Conservation (phyloP, 2,329 filamentous ascomycete species). For the Botryotinia globosa region DNA sequence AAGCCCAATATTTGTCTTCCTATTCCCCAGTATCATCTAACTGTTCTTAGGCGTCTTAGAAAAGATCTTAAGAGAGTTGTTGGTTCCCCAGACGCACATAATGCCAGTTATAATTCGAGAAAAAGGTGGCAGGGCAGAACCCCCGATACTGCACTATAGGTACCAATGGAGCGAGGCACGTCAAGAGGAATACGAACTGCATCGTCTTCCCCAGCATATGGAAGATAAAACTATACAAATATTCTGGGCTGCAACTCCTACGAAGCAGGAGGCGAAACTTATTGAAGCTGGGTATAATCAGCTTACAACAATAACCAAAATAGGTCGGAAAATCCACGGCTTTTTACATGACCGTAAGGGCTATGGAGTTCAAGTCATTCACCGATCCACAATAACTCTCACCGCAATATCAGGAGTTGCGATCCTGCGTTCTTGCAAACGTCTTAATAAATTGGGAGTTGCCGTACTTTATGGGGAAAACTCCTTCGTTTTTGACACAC, state of each 20-base stretch:
- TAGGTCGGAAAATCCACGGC: background rate
- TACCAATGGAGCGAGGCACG: constrained; percentile 8
- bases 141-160: background rate
- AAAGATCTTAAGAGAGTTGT: background rate
- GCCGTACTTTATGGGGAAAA: background rate
- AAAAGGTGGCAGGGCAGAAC: background rate
- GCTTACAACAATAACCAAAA: background rate
- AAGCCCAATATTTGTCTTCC: background rate
- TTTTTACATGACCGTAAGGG: background rate
- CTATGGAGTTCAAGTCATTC: background rate
- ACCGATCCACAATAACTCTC: background rate
- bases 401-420: background rate
- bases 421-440: background rate
- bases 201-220: background rate
- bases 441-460: background rate
- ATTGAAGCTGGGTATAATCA: background rate
- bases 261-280: background rate
- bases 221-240: background rate
- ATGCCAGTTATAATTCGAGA: background rate
- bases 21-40: background rate
- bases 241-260: background rate
- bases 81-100: background rate
- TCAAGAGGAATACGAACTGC: background rate
- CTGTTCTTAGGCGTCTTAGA: background rate
- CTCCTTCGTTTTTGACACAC: background rate